Conservation (phyloP, 2,329 filamentous ascomycete genomes). For the Coniochaeta sp. region DNA sequence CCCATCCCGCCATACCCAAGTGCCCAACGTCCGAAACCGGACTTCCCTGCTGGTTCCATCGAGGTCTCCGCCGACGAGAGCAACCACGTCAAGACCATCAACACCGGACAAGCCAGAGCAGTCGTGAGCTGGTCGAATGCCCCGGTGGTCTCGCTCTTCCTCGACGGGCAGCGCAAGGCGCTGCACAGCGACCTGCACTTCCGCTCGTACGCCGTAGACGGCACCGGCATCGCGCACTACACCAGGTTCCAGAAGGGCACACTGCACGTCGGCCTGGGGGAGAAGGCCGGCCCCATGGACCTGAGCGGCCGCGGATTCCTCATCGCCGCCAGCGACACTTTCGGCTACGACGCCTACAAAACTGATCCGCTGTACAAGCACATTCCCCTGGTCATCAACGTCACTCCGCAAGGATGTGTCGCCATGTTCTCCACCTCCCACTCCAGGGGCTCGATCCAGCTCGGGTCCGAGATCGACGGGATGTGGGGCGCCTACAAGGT, state of each 20-base stretch:
- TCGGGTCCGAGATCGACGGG: constrained; percentile 67
- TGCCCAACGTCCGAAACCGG: constrained; percentile 33
- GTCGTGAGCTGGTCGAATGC: constrained; percentile 50
- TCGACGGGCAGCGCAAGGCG: neutral
- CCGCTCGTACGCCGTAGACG: constrained; percentile 54
- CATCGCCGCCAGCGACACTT: constrained; percentile 62
- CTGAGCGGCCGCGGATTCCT: constrained; percentile 58
- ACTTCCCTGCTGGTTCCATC: constrained; percentile 22
- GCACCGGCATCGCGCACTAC: constrained; percentile 56
- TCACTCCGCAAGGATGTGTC: constrained; percentile 54
- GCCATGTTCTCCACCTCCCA: constrained; percentile 48
- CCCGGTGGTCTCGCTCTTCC: constrained; percentile 47
- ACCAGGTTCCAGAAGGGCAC: constrained; percentile 45
- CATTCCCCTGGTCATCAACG: constrained; percentile 65
- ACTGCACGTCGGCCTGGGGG: constrained; percentile 62
- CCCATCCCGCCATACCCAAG: constrained; percentile 60
- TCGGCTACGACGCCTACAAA: constrained; percentile 64
- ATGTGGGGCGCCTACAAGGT: constrained; percentile 71
- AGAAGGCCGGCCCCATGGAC: constrained; percentile 68
- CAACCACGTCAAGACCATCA: constrained; percentile 31
- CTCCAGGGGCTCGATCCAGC: constrained; percentile 53
- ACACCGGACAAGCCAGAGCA: constrained; percentile 40
- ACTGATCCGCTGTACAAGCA: constrained; percentile 72
- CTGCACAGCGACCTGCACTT: constrained; percentile 19
- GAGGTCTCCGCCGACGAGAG: constrained; percentile 22